Conservation (phyloP, 257 asterid genomes). For the Ehretia macrophylla region DNA sequence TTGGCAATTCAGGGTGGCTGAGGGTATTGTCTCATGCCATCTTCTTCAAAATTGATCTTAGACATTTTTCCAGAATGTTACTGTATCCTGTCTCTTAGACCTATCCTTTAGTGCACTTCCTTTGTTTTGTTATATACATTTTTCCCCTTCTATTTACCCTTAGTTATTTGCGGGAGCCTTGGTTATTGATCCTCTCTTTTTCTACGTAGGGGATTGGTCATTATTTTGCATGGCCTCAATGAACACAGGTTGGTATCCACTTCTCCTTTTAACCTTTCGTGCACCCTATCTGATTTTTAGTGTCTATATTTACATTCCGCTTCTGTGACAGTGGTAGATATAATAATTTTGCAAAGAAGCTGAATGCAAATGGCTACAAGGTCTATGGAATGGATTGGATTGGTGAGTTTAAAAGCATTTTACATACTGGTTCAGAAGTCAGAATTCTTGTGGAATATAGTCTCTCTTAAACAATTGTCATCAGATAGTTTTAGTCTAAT, state of each 20-base stretch:
- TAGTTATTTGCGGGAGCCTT: background rate
- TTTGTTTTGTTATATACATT: background rate
- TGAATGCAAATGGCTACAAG: constrained; percentile 81
- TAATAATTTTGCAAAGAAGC: constrained; percentile 66
- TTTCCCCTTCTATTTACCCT: background rate
- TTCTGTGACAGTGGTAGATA: constrained; percentile 66
- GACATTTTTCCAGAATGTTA: too few relatives aligned
- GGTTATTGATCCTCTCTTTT: background rate
- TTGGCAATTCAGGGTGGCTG: too few relatives aligned
- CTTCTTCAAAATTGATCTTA: too few relatives aligned
- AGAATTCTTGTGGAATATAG: background rate
- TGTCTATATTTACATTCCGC: constrained; percentile 3
- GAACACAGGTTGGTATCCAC: constrained; percentile 65
- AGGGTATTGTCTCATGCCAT: too few relatives aligned
- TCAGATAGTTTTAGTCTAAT: too few relatives aligned
- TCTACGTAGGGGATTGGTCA: constrained; percentile 63
- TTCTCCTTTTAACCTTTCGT: constrained; percentile 1
- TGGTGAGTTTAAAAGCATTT: constrained; percentile 51
- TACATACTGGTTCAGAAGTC: background rate
- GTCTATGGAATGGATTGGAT: constrained; percentile 97
- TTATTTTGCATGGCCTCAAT: constrained; percentile 76
- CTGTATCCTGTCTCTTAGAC: too few relatives aligned
- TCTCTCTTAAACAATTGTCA: background rate
- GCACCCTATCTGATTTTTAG: background rate
- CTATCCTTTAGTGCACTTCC: too few relatives aligned